Evolutionary conservation across 495 filamentous ascomycete species (phyloP).

Genomic region (Penicillium maclennaniae): DNA sequence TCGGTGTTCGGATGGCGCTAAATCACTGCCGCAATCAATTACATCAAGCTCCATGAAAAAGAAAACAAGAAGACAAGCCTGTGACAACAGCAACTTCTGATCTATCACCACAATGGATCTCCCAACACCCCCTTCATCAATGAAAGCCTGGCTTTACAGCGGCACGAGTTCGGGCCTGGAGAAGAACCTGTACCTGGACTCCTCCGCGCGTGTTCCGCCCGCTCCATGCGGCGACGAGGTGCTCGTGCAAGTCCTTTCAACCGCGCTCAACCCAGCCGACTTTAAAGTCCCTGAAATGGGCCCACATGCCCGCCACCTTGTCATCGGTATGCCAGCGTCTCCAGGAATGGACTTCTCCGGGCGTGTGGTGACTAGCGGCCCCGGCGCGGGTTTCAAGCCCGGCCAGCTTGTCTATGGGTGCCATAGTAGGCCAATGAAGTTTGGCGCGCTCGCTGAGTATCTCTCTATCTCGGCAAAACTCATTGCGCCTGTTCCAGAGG

Average conservation of each 20-base stretch:
- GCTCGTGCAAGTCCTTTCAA: slow-evolving; percentile 54
- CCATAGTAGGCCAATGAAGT: slow-evolving; percentile 31
- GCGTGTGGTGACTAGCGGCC: slow-evolving; percentile 46
- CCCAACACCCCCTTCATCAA: slow-evolving; percentile 15
- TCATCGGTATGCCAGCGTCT: slow-evolving; percentile 47
- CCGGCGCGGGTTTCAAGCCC: slow-evolving; percentile 29
- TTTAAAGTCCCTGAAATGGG: slow-evolving; percentile 61
- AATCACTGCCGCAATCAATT: no score
- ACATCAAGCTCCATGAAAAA: no score
- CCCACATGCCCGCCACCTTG: slow-evolving; percentile 28
- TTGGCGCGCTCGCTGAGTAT: slow-evolving; percentile 57
- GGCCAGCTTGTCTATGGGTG: slow-evolving; percentile 59
- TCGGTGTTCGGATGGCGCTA: no score
- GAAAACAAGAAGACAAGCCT: no score
- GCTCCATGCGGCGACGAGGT: slow-evolving; percentile 38
- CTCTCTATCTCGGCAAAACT: slow-evolving; percentile 22
- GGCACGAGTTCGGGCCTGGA: slow-evolving; percentile 48
- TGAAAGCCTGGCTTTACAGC: slow-evolving; percentile 63
- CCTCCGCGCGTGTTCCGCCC: slow-evolving; percentile 39
- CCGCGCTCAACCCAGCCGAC: slow-evolving; percentile 65
- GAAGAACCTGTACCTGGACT: slow-evolving; percentile 52
- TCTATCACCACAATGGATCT: no score
- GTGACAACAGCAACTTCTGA: no score
- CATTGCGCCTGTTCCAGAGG: slow-evolving; percentile 43
- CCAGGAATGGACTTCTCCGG: slow-evolving; percentile 66